A percentile compares a stretch with the other conserved stretches of the same genome.
Evolutionary conservation across 2,329 filamentous ascomycete genomes (phyloP).

Genomic region (Colletotrichum plurivorum): DNA sequence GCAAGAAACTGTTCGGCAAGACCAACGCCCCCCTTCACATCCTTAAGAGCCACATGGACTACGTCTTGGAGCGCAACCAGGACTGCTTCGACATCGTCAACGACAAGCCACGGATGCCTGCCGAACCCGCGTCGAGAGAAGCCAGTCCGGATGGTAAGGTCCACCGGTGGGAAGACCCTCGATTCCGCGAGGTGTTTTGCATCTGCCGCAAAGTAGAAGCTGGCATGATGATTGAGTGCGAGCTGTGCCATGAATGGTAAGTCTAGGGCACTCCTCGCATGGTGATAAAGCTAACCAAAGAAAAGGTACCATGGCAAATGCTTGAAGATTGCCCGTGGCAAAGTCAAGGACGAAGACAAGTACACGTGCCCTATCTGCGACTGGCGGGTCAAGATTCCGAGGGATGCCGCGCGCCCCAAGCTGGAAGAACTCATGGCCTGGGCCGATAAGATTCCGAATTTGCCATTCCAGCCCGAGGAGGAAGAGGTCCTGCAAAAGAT

Average conservation of each 20-base stretch:
- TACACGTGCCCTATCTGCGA: conserved; percentile 99
- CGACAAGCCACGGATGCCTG: conserved; percentile 90
- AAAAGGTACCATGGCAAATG: conserved; percentile 96
- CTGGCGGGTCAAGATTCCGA: conserved; percentile 95
- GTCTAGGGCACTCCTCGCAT: conserved; percentile 46
- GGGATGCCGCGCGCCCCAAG: conserved; percentile 95
- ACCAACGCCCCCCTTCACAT: conserved; percentile 98
- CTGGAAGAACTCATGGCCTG: conserved; percentile 89
- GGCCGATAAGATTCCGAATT: conserved; percentile 82
- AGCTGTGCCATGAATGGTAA: conserved; percentile 97
- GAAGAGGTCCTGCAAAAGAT: conserved; percentile 89
- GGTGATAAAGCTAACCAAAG: neutral
- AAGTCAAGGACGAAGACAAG: conserved; percentile 98
- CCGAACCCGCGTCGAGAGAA: conserved; percentile 92
- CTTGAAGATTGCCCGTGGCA: conserved; percentile 95
- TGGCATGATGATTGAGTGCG: conserved; percentile 99
- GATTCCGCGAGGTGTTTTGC: conserved; percentile 88
- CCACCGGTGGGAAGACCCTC: conserved; percentile 73
- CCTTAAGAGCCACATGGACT: conserved; percentile 92
- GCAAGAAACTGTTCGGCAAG: conserved; percentile 98
- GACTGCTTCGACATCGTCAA: conserved; percentile 90
- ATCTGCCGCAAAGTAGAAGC: conserved; percentile 95
- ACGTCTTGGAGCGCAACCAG: conserved; percentile 89
- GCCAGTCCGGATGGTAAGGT: conserved; percentile 70
- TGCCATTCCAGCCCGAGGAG: conserved; percentile 97